Conservation (phyloP, 495 filamentous ascomycete species). For the Arthonia radiata region DNA sequence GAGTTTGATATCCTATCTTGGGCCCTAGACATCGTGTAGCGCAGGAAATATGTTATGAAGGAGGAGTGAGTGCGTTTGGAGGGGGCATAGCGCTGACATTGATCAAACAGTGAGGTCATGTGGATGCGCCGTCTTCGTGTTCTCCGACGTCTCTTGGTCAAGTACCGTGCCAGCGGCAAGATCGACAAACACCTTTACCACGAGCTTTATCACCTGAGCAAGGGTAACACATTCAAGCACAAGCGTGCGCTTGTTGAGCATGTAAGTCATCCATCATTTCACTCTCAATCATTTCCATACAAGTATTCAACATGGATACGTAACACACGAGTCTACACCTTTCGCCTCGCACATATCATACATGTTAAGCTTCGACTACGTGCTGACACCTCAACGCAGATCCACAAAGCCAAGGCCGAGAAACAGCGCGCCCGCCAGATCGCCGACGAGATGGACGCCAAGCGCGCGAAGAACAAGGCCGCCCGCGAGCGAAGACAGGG, state of each 20-base stretch:
- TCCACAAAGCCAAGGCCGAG: constrained; percentile 99
- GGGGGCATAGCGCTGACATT: constrained; percentile 4
- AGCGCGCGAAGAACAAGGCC: constrained; percentile 98
- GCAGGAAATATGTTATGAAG: too few species aligned
- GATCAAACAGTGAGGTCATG: constrained; percentile 53
- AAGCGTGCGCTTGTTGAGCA: constrained; percentile 98
- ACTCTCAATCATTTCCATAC: too few species aligned
- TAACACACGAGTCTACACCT: too few species aligned
- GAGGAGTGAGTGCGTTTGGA: too few species aligned
- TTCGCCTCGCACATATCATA: too few species aligned
- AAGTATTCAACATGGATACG: too few species aligned
- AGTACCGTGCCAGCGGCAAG: constrained; percentile 98
- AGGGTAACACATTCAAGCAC: constrained; percentile 99
- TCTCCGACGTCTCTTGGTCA: constrained; percentile 93
- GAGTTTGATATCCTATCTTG: not conserved
- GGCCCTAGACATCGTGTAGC: too few species aligned
- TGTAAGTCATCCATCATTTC: constrained; percentile 70
- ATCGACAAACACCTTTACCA: constrained; percentile 99
- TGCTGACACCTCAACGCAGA: constrained; percentile 28
- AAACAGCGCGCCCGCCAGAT: constrained; percentile 76
- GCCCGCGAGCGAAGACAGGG: constrained; percentile 88
- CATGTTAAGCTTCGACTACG: too few species aligned
- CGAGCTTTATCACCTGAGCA: constrained; percentile 96
- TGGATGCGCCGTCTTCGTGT: constrained; percentile 99
- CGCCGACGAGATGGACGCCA: constrained; percentile 99